Base-by-base conservation (phyloP, 2,329 filamentous ascomycete genomes). In the Phyllosticta citribraziliensis region DNA sequence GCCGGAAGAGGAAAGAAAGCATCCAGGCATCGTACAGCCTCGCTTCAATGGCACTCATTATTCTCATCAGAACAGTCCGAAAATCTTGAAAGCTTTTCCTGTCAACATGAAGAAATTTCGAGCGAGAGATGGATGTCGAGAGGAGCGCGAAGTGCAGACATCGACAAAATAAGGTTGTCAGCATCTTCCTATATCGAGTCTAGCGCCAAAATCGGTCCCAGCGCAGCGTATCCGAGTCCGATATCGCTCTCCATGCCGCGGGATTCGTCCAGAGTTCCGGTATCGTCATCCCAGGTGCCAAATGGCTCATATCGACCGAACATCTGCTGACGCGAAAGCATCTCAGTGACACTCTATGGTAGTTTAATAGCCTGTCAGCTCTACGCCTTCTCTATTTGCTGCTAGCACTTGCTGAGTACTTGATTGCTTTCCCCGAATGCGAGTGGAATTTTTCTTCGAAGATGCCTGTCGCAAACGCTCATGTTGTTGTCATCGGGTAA, bases 401-500 rank as follows among this genome's bases (percentile, higher is more conserved):
- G 3, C 3, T 22, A 22, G 22, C 22, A 22, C 22, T 22, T 22
- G 22, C 22, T 22, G 22, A 22, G 22, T 22, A 2, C 22, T 22
- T 2, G n/a, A n/a, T n/a, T n/a, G n/a, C n/a, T 12, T 40, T 14
- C 35, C 11, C 35, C 4, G 11, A 11, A 12, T 40, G 5, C 4
- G 35, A 40, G 11, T 14, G 35, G 12, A 22, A 22, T 2, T 22
- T 22, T 22, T 22, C 22, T 22, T 30, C 40, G 5, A 17, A 47
- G n/a, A 47, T 47, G 40, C 17, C 40, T n/a, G 17, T 14, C 14
- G 5, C 40, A 4, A n/a, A 47, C 17, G 40, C 40, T 6, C 58
- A 60, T n/a, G 27, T 61, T 19, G 59, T 54, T 19, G 50, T 61
- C 19, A 61, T 61, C 14, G 59, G 59, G 59, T 61, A 33, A 9